Evolutionary conservation across 306 rosid genomes (phyloP), one percentile per base, ranked within the genome.

Genomic region (Cucurbita moschata): DNA sequence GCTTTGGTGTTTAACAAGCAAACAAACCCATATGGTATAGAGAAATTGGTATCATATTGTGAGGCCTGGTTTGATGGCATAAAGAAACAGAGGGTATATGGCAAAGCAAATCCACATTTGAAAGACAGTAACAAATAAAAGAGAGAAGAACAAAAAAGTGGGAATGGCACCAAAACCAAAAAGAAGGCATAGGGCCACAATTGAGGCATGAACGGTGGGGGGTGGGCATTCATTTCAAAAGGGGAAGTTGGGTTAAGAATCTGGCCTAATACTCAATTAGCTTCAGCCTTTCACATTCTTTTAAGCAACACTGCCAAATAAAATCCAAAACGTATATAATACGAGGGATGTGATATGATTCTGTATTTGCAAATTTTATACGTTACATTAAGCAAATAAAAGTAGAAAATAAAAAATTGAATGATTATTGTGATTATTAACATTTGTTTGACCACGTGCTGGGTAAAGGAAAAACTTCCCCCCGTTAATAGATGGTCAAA

Each of bases 401-500:
- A 30, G 35, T 0, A 30, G 2, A 30, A 30, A 30, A 30, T 30
- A 30, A 30, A 2, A 30, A 30, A 30, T 30, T 30, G 30, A 37
- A 66, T 57, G 37, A 63, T 79, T 76, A 50, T 72, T 50, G 54
- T 50, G 53, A 78, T 79, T 80, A 23, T 7, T 58, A 47, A 35
- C 54, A 50, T 54, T 35, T 61, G 8, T 59, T 44, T 57, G 50
- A 75, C 81, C 60, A 72, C 52, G 81, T 77, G 82, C 61, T 66
- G 19, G 49, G 72, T 77, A 73, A 78, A 57, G 21, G 13, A 43
- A 65, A 64, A n/a, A 35, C 7, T 1, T 5, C 1, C 23, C 67
- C 64, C 88, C 70, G 61, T 69, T 79, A 75, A 81, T 85, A 77
- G 88, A 57, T 53, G 47, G 89, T 87, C 81, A 91, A 85, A 78